phyloP scores from a whole-genome alignment of 1,284 basidiomycete genomes.

The Cryptococcus wingfieldii region DNA sequence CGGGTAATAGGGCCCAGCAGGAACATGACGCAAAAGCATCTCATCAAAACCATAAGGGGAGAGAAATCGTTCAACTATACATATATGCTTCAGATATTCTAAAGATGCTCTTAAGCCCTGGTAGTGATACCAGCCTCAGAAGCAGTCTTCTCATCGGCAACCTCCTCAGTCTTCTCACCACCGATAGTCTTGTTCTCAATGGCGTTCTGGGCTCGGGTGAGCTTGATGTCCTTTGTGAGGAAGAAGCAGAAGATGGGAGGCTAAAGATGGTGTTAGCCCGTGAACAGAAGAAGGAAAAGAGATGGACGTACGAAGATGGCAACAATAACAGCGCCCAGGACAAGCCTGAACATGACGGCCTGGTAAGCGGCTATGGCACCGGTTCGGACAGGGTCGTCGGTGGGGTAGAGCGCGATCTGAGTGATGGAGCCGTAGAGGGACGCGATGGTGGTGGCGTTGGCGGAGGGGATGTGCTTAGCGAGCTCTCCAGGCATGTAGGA shows the following conservation, averaged over 20 bases:
- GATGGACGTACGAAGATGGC: conserved; percentile 34
- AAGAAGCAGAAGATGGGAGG: conserved; percentile 43
- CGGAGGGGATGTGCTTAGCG: conserved; percentile 52
- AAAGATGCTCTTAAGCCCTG: not conserved
- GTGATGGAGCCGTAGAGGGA: conserved; percentile 58
- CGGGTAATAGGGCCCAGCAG: not conserved
- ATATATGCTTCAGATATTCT: not conserved
- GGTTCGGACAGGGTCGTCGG: conserved; percentile 56
- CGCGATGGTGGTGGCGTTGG: conserved; percentile 39
- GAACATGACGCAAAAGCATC: not conserved
- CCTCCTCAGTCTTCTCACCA: conserved; percentile 24
- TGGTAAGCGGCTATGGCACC: conserved; percentile 56
- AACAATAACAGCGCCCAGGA: conserved; percentile 39
- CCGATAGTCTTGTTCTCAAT: conserved; percentile 43
- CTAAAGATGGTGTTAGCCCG: no score
- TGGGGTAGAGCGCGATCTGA: conserved; percentile 51
- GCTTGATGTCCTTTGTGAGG: conserved; percentile 45
- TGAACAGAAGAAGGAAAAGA: not conserved
- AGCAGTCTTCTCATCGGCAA: not conserved
- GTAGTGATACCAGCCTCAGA: not conserved
- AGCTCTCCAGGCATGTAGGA: conserved; percentile 55
- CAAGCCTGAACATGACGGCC: conserved; percentile 43
- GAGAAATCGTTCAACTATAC: not conserved
- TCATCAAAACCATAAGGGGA: not conserved
- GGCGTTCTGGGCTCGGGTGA: conserved; percentile 52